phyloP scores from a whole-genome alignment of 257 asterid species.

The Coffea eugenioides region DNA sequence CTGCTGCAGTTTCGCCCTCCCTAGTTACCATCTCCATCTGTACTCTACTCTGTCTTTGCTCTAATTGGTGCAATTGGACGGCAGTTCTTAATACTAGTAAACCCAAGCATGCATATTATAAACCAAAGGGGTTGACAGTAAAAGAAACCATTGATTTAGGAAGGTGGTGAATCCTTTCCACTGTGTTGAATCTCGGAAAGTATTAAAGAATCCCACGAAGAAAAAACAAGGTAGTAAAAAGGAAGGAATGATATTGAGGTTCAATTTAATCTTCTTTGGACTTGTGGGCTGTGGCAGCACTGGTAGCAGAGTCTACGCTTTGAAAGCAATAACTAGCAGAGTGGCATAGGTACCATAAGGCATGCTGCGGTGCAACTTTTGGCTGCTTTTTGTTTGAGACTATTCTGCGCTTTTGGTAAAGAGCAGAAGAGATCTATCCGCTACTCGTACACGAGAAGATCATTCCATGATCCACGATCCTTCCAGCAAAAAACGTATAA shows the following conservation, averaged over 20 bases:
- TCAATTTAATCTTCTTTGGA: conserved; percentile 19
- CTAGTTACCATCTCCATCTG: not conserved
- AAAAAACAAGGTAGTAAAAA: conserved; percentile 4
- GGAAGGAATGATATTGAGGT: conserved; percentile 5
- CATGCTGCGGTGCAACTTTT: conserved; percentile 31
- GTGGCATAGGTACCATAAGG: conserved; percentile 16
- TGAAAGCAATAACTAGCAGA: conserved; percentile 10
- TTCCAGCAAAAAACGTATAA: not conserved
- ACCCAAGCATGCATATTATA: not conserved
- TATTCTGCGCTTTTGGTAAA: conserved; percentile 40
- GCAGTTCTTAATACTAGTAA: not conserved
- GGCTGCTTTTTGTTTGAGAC: conserved; percentile 31
- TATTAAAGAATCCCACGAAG: conserved; percentile 14
- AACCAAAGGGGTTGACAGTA: not conserved
- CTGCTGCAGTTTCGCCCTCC: not conserved
- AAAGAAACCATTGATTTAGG: not conserved
- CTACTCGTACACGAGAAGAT: not conserved
- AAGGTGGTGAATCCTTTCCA: not conserved
- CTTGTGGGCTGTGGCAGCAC: not conserved
- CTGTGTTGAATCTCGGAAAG: conserved; percentile 9
- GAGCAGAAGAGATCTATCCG: conserved; percentile 29
- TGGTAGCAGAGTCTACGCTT: conserved; percentile 1
- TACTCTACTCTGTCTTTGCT: not conserved
- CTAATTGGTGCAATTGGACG: conserved; percentile 4
- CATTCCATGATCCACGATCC: not conserved